Evolutionary conservation across 495 filamentous ascomycete species (phyloP), one percentile per base, ranked within the genome.

Genomic region (Hypomontagnella monticulosa): DNA sequence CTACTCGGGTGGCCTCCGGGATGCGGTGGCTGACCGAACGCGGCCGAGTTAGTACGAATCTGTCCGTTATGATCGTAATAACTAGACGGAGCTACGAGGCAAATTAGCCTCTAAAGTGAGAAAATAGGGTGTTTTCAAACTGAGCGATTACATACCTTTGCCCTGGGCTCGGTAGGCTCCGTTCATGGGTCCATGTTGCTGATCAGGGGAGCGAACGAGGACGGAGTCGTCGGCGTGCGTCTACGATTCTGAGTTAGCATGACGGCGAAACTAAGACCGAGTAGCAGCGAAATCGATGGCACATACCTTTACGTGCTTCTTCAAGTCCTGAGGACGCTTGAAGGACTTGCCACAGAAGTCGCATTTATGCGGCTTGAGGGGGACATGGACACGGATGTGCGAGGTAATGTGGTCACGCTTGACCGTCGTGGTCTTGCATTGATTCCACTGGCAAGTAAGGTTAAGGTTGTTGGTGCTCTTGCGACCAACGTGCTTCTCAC

Each of bases 351-450:
- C 91, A 73, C 96, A 99, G 77, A 97, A 96, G 70, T 97, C 93
- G 73, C 96, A 99, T 76, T 97, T 97, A 80, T 99, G 95, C 38
- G 96, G 96, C 83, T 98, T 98, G 48, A 98, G 81, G 9, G 96
- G 96, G 4, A 99, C 95, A 75, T 99, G 96, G 36, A 98, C 96
- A 44, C 96, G 91, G 65, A 99, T 97, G 77, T 99, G 96, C 6
- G 96, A 99, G 34, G 96, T 99, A 80, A 99, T 99, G 75, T 99
- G 96, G 70, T 99, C 96, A 66, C 96, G 92, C 84, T 99, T 99
- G 73, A 98, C 95, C 9, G 95, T 97, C 27, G 93, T 97, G 10
- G 93, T 97, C 62, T 91, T 89, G 80, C 96, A 99, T 64, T 87
- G 88, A 69, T 93, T 93, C 96, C 96, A 99, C 73, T 95, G 92